Evolutionary conservation across 2,329 filamentous ascomycete species (phyloP).

Genomic region (Triangularia verruculosa): DNA sequence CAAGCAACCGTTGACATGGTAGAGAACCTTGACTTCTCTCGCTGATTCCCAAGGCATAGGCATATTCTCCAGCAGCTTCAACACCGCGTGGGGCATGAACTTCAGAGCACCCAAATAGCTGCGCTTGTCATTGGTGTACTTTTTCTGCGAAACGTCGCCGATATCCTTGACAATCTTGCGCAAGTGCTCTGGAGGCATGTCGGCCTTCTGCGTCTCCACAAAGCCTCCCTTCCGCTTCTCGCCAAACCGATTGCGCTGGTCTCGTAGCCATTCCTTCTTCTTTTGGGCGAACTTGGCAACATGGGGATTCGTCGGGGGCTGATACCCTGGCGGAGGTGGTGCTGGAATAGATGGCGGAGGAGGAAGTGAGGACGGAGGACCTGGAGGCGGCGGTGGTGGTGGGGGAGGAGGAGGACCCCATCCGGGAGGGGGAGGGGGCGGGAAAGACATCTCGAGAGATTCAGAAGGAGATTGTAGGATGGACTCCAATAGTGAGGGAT

Average conservation of each 20-base stretch:
- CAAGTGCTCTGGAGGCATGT: constrained; percentile 97
- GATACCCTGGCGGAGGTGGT: constrained; percentile 83
- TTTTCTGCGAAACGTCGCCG: constrained; percentile 98
- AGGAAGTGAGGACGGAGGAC: constrained; percentile 44
- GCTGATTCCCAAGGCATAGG: constrained; percentile 99
- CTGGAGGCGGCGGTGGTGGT: constrained; percentile 49
- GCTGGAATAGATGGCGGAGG: constrained; percentile 56
- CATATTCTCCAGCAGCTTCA: constrained; percentile 99
- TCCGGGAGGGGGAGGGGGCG: constrained; percentile 57
- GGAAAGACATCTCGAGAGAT: constrained; percentile 45
- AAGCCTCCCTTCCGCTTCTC: constrained; percentile 97
- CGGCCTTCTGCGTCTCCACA: constrained; percentile 95
- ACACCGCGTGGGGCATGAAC: constrained; percentile 97
- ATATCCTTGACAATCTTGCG: constrained; percentile 99
- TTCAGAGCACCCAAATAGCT: constrained; percentile 96
- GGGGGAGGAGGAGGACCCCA: constrained; percentile 59
- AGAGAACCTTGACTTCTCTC: constrained; percentile 94
- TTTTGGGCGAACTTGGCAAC: constrained; percentile 95
- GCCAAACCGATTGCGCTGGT: constrained; percentile 86
- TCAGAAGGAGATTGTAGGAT: not conserved
- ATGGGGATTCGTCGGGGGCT: constrained; percentile 75
- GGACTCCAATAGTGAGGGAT: constrained; percentile 11
- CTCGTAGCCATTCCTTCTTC: constrained; percentile 97
- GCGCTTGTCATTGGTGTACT: constrained; percentile 97
- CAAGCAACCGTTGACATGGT: constrained; percentile 96